Conservation (phyloP, 306 rosid genomes). For the Quercus cerris region DNA sequence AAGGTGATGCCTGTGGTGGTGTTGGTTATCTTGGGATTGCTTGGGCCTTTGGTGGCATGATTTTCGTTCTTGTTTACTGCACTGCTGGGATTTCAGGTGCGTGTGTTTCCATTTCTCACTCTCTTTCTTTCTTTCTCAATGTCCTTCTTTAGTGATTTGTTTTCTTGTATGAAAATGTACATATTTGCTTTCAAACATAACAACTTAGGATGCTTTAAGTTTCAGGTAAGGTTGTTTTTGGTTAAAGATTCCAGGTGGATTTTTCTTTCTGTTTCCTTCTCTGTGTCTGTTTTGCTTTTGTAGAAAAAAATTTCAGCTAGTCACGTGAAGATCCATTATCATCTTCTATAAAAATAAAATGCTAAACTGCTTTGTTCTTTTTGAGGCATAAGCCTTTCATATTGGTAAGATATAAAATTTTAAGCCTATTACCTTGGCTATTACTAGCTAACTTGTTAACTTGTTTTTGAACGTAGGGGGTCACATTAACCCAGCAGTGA, state of each 20-base stretch:
- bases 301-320: no score
- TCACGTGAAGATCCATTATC: no score
- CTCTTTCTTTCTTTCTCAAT: not conserved
- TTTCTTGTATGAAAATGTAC: not conserved
- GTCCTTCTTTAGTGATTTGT: not conserved
- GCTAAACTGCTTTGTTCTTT: no score
- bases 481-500: slow-evolving; percentile 98
- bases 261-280: no score
- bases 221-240: no score
- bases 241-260: no score
- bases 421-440: no score
- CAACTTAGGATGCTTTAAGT: no score
- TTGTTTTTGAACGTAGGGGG: slow-evolving; percentile 51
- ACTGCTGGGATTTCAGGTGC: slow-evolving; percentile 95
- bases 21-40: slow-evolving; percentile 88
- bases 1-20: slow-evolving; percentile 51
- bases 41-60: slow-evolving; percentile 99
- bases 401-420: not conserved
- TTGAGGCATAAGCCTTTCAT: not conserved
- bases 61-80: slow-evolving; percentile 93
- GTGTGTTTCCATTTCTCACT: not conserved
- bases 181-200: not conserved
- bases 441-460: not conserved
- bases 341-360: no score
- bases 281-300: no score